A percentile compares a stretch with the other conserved stretches of the same genome.
phyloP scores from a whole-genome alignment of 2,329 filamentous ascomycete species.

The Penicillium sp. region DNA sequence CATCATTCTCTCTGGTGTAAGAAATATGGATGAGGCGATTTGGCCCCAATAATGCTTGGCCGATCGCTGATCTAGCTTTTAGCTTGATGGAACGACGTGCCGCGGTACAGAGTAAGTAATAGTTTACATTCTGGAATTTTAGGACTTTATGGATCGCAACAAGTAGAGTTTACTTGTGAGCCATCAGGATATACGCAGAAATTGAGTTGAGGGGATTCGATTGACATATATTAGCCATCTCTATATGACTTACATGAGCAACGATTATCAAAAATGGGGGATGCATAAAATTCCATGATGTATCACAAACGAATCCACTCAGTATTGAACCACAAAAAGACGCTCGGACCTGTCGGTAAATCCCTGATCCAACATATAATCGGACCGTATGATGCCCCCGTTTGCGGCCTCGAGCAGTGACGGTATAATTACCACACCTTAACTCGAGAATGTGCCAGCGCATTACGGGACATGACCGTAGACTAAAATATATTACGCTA shows the following conservation, averaged over 20 bases:
- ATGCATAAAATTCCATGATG: background rate
- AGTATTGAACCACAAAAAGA: background rate
- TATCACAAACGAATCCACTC: conserved; percentile 3
- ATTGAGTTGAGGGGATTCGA: background rate
- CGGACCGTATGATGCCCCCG: conserved; percentile 10
- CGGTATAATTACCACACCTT: conserved; percentile 15
- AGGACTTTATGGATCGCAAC: background rate
- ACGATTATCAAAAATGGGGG: background rate
- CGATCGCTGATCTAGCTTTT: conserved; percentile 1
- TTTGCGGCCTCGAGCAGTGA: conserved; percentile 6
- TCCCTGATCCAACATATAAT: background rate
- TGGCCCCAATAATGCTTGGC: background rate
- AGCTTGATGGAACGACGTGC: conserved; percentile 2
- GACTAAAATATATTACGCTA: background rate
- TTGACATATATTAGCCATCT: background rate
- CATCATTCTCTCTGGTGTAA: background rate
- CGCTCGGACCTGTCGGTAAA: background rate
- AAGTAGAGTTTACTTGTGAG: background rate
- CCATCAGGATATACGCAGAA: no score
- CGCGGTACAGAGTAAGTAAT: background rate
- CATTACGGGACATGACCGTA: background rate
- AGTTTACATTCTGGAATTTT: background rate
- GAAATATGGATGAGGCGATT: background rate
- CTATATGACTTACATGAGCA: background rate
- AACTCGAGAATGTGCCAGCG: background rate